phyloP scores from a whole-genome alignment of 495 filamentous ascomycete genomes.

The Xylaria venustula region DNA sequence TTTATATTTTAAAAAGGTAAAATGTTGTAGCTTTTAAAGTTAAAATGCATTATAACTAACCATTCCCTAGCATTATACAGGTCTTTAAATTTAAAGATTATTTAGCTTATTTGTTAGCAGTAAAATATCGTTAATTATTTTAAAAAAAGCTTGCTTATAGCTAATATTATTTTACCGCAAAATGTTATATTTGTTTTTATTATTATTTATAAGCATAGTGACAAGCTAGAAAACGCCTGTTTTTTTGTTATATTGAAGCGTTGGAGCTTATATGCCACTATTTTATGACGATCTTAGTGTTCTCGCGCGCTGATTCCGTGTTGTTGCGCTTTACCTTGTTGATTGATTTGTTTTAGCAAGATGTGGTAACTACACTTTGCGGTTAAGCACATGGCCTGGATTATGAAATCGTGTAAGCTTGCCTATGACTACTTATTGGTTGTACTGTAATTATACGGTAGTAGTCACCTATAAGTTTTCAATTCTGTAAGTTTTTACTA shows the following conservation, averaged over 20 bases:
- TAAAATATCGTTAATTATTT: neutral
- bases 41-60: constrained; percentile 40
- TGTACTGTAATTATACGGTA: neutral
- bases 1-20: constrained; percentile 52
- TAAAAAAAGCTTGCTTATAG: no score
- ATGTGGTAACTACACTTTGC: constrained; percentile 37
- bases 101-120: constrained; percentile 14
- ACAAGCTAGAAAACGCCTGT: constrained; percentile 38
- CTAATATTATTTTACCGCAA: constrained; percentile 42
- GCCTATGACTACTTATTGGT: no score
- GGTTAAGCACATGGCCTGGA: constrained; percentile 39
- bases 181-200: constrained; percentile 28
- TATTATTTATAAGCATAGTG: constrained; percentile 43
- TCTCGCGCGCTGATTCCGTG: neutral
- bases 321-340: constrained; percentile 31
- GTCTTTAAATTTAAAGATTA: constrained; percentile 40
- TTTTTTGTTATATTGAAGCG: constrained; percentile 34
- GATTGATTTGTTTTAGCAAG: constrained; percentile 45
- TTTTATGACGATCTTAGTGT: neutral
- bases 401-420: neutral
- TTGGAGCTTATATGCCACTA: constrained; percentile 45
- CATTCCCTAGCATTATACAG: constrained; percentile 33
- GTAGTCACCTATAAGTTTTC: constrained; percentile 44
- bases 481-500: constrained; percentile 51
- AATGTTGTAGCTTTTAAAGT: constrained; percentile 42